Base-by-base conservation (phyloP, 768 basidiomycete genomes). In the Boletus reticulatus region DNA sequence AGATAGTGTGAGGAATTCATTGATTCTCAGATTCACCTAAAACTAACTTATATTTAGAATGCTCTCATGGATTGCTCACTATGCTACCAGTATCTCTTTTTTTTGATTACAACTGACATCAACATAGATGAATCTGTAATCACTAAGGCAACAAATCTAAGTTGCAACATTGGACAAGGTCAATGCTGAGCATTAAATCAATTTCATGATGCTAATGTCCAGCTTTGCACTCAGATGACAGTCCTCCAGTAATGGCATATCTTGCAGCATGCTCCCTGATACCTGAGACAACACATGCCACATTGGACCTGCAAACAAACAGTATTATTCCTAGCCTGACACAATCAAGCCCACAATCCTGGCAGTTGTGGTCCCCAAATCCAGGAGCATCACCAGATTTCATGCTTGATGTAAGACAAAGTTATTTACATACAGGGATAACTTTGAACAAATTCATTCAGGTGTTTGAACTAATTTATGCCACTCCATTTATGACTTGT, bases 101-200 rank as follows among this genome's bases (percentile, higher is more conserved):
- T 64, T 27, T 31, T 61, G 2, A 43, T 56, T 6, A 61, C 62
- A 36, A 49, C 62, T 3, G 14, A n/a, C 29, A 1, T 65, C n/a
- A 36, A 59, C 4, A 12, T 52, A 4, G 46, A 64, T 37, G n/a
- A 2, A 12, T 51, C 60, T 36, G 16, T 39, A 22, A 1, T 11
- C 6, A 2, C 38, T 0, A 51, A 12, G 22, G 13, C 24, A 17
- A 29, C 6, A 11, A 8, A 37, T 24, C 4, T 53, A 2, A 43
- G 37, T 29, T 27, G 48, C 3, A 45, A 48, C 6, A 20, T 48
- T 43, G 44, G 51, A 50, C 1, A 6, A 39, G 17, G 38, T 39
- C 17, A 39, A 34, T 34, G 13, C 8, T 11, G 4, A 5, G n/a
- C 36, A 5, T 9, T 3, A 6, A 52, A 9, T 3, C n/a, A 1